Conservation (phyloP, 2,329 filamentous ascomycete genomes). For the Alternaria solani region DNA sequence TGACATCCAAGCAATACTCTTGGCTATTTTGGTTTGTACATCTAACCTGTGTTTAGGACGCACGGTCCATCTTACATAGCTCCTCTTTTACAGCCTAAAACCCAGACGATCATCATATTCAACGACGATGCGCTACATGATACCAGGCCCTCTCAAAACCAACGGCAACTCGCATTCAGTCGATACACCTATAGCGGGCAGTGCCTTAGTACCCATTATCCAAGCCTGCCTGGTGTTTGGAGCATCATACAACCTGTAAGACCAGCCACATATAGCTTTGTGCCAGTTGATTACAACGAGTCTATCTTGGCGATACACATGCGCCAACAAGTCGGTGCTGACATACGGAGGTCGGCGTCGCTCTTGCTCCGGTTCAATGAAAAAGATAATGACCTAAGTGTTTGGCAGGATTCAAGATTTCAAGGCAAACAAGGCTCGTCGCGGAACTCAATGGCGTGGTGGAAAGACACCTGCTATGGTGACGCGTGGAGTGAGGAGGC, state of each 20-base stretch:
- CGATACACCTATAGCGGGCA: conserved; percentile 27
- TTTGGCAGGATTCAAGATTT: neutral
- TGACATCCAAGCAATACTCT: neutral
- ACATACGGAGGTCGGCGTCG: neutral
- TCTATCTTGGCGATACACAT: conserved; percentile 5
- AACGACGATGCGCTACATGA: neutral
- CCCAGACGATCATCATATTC: conserved; percentile 22
- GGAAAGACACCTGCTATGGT: conserved; percentile 26
- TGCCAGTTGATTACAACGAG: conserved; percentile 9
- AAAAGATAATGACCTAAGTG: conserved; percentile 15
- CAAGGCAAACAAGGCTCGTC: neutral
- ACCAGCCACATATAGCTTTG: neutral
- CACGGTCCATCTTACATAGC: neutral
- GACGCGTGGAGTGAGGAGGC: neutral
- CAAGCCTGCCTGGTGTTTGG: neutral
- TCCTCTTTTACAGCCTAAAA: conserved; percentile 22
- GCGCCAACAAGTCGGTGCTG: neutral
- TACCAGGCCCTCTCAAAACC: neutral
- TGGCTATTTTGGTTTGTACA: neutral
- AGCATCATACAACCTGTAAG: neutral
- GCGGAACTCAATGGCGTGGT: conserved; percentile 16
- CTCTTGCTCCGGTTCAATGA: conserved; percentile 26
- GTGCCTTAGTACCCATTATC: neutral
- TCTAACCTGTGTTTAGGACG: conserved; percentile 3
- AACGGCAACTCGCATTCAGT: neutral